Base-by-base conservation (phyloP, 768 basidiomycete genomes). In the Amanita fuliginea region DNA sequence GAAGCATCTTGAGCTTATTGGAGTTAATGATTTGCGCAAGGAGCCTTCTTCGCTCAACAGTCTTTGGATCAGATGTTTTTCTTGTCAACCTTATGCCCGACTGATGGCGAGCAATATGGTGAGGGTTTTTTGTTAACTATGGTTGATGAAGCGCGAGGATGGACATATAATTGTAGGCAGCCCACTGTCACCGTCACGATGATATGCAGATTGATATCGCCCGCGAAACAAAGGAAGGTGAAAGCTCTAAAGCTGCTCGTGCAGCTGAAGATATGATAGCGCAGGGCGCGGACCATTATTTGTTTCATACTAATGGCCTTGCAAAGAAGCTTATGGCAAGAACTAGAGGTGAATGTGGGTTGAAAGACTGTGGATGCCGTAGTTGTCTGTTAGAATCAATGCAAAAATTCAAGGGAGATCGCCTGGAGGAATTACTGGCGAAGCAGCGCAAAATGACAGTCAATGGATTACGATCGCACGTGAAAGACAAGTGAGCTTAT, bases 131-230 rank as follows among this genome's bases (percentile, higher is more conserved):
- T 26, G 6, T 9, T 9, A 9, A 8, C 8, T 18, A 3, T 18
- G 9, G 26, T 46, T 39, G 7, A 40, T 16, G 33, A 13, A 26
- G n/a, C 9, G 6, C 42, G 22, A 34, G 26, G 19, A 35, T 19
- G 8, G 9, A 4, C 8, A 13, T 24, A 28, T 28, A 26, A 1
- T 18, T 28, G 6, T 6, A 51, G 50, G 26, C 32, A 22, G 21
- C 26, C 8, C 50, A 51, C 44, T 44, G 24, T 18, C 50, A 45
- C 24, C 42, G 50, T 1, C 50, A 51, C 21, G 50, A 51, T 4
- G 36, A 34, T 22, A 45, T 51, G 43, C 34, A 51, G n/a, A 37
- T 51, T 24, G 33, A 18, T 11, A 6, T 32, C 3, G 3, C 21
- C 2, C 21, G 14, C 11, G 42, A 42, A n/a, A 11, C 6, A 22